These are phyloP conservation scores for Saprolegnia diclina DNA, from an alignment of 352 stramenopile species.

Conservation along the genomic window DNA sequence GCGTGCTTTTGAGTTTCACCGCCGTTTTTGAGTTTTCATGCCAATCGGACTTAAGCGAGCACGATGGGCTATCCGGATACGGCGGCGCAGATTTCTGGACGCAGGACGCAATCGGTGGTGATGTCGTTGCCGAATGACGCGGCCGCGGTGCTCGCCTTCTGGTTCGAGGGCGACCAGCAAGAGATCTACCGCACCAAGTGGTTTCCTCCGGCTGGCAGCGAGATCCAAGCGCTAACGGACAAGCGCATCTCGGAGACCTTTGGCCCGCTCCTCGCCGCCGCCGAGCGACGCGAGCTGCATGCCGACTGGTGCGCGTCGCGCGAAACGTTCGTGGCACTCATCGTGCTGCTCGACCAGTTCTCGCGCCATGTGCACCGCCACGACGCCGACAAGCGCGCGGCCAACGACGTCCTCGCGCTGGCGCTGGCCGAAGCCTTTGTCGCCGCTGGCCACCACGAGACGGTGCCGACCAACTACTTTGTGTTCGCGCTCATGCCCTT, in stretches of 20 bases:
- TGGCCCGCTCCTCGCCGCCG: constrained; percentile 35
- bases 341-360: constrained; percentile 85
- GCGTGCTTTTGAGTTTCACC: too few relatives aligned
- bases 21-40: too few relatives aligned
- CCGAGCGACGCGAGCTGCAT: constrained; percentile 43
- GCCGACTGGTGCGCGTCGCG: constrained; percentile 37
- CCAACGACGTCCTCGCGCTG: constrained; percentile 49
- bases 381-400: constrained; percentile 28
- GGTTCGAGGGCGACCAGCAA: constrained; percentile 47
- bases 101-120: background rate
- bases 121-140: background rate
- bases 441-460: constrained; percentile 41
- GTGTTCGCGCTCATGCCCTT: constrained; percentile 85
- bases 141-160: constrained; percentile 43
- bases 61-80: background rate
- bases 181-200: constrained; percentile 56
- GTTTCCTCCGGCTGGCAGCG: constrained; percentile 51
- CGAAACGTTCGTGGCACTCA: constrained; percentile 58
- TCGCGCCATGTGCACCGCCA: constrained; percentile 71
- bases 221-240: constrained; percentile 43
- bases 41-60: too few relatives aligned
- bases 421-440: constrained; percentile 45
- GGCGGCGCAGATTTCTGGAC: background rate
- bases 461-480: constrained; percentile 48
- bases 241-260: constrained; percentile 40